Conservation (phyloP, 2,329 filamentous ascomycete genomes). For the Nakataea oryzae region DNA sequence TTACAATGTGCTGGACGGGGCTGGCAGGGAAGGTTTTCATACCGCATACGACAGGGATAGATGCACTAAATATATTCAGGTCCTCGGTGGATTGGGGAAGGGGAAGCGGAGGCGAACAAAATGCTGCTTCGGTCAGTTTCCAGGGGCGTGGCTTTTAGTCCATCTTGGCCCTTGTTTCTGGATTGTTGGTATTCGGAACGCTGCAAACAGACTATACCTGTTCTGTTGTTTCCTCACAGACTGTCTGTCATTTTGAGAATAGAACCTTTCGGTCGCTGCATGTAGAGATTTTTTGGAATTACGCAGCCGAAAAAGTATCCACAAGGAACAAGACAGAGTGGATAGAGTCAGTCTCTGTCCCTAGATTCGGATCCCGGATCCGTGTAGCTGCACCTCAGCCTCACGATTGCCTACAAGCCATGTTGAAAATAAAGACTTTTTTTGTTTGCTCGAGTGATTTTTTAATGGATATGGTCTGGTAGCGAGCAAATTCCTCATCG, state of each 20-base stretch:
- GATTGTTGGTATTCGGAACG: background rate
- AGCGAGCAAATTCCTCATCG: background rate
- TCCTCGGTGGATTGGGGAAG: background rate
- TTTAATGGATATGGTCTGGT: background rate
- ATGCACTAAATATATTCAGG: background rate
- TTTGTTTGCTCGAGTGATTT: no score
- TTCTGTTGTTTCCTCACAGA: background rate
- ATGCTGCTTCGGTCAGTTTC: no score
- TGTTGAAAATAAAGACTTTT: no score
- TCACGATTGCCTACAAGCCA: no score
- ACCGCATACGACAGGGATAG: background rate
- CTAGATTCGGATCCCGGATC: no score
- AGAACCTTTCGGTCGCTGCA: no score
- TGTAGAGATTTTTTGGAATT: background rate
- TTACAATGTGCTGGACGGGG: background rate
- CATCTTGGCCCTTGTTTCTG: background rate
- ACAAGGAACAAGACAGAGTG: background rate
- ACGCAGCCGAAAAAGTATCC: background rate
- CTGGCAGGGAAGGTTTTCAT: background rate
- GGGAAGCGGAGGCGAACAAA: background rate
- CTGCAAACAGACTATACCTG: background rate
- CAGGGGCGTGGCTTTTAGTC: background rate
- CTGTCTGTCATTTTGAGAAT: background rate
- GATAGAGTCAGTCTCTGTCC: background rate
- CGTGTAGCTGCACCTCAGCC: no score